Percentiles rank a stretch among this genome's conserved stretches.
phyloP scores from a whole-genome alignment of 2,329 filamentous ascomycete genomes.

The Colletotrichum godetiae region DNA sequence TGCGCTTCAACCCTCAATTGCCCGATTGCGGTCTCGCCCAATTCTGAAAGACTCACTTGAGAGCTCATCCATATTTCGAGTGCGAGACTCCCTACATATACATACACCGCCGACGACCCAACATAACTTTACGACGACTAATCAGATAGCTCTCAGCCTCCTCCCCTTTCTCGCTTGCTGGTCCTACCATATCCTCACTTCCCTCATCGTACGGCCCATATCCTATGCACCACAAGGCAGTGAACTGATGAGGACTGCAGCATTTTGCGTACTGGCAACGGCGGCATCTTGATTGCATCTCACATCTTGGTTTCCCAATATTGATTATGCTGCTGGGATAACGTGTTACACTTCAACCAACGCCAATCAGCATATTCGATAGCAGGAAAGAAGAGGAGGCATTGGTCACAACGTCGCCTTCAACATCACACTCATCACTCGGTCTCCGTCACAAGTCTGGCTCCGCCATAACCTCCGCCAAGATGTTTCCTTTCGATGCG shows the following conservation, averaged over 20 bases:
- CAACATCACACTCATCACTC: not conserved
- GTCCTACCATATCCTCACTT: too few species aligned
- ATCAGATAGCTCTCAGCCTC: not conserved
- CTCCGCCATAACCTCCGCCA: conserved; percentile 18
- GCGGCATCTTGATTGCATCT: not conserved
- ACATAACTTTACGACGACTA: not conserved
- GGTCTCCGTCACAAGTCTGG: not conserved
- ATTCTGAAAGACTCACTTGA: not conserved
- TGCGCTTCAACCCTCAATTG: not conserved
- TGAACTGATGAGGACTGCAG: not conserved
- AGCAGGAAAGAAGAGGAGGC: not conserved
- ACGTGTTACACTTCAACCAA: not conserved
- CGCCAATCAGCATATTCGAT: not conserved
- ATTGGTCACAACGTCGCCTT: not conserved
- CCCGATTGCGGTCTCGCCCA: not conserved
- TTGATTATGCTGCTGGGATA: not conserved
- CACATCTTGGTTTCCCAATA: not conserved
- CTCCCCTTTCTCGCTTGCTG: too few species aligned
- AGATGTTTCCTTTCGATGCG: conserved; percentile 68
- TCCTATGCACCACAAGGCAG: not conserved
- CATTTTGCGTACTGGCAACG: not conserved
- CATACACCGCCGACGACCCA: not conserved
- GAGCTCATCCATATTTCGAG: not conserved
- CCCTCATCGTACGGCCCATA: too few species aligned
- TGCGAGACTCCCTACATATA: not conserved